These are phyloP conservation scores for Paramyrothecium sp. DNA, from an alignment of 2,329 filamentous ascomycete genomes.

Conservation along the genomic window DNA sequence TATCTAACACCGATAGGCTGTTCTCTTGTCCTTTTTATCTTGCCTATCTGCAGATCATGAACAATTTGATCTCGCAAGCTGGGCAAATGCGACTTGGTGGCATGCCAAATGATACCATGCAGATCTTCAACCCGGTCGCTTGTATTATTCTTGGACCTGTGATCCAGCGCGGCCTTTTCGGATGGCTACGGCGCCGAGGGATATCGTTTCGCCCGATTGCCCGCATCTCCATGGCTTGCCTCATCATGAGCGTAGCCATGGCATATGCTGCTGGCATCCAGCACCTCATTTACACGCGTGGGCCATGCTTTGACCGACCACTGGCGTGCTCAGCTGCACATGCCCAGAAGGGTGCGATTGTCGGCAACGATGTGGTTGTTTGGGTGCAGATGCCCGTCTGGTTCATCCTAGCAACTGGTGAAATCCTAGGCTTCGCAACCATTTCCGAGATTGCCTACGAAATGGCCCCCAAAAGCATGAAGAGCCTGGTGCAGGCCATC, in stretches of 20 bases:
- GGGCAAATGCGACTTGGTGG: slow-evolving; percentile 50
- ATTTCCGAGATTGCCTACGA: slow-evolving; percentile 41
- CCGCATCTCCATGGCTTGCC: slow-evolving; percentile 50
- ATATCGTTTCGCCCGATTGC: slow-evolving; percentile 52
- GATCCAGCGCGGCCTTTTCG: slow-evolving; percentile 51
- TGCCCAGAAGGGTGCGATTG: background rate
- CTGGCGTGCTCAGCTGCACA: slow-evolving; percentile 21
- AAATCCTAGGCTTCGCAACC: slow-evolving; percentile 40
- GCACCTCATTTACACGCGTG: slow-evolving; percentile 30
- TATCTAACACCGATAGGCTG: background rate
- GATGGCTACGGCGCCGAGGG: slow-evolving; percentile 40
- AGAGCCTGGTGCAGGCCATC: slow-evolving; percentile 26
- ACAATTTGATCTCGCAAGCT: slow-evolving; percentile 54
- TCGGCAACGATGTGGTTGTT: slow-evolving; percentile 29
- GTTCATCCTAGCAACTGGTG: slow-evolving; percentile 33
- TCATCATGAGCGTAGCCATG: slow-evolving; percentile 45
- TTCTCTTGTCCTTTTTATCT: slow-evolving; percentile 21
- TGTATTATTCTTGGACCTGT: slow-evolving; percentile 54
- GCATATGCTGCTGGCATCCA: slow-evolving; percentile 48
- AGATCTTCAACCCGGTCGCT: slow-evolving; percentile 51
- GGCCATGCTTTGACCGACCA: slow-evolving; percentile 14
- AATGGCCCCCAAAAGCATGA: slow-evolving; percentile 39
- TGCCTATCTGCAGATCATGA: slow-evolving; percentile 52
- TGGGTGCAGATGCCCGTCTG: slow-evolving; percentile 38
- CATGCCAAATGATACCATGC: slow-evolving; percentile 54